These are phyloP conservation scores for Neonectria ditissima DNA, from an alignment of 2,329 filamentous ascomycete species.

Conservation along the genomic window DNA sequence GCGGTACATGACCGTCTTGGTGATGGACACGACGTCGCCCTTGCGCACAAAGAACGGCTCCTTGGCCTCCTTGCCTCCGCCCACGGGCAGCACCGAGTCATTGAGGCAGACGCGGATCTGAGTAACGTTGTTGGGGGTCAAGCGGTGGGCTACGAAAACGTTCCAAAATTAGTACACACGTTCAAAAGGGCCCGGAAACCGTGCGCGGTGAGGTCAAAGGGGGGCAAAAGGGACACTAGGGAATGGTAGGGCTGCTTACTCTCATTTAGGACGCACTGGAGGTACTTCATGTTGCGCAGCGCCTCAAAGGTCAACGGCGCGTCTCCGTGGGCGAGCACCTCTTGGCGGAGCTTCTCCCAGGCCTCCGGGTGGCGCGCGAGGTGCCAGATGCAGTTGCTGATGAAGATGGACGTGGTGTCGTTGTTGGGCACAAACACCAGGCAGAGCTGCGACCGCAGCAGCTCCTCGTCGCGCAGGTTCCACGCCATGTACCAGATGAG, in stretches of 20 bases:
- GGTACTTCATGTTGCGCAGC: conserved; percentile 30
- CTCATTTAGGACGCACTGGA: conserved; percentile 32
- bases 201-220: not conserved
- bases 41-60: conserved; percentile 62
- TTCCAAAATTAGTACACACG: not conserved
- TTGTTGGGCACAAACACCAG: conserved; percentile 35
- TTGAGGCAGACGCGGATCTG: conserved; percentile 29
- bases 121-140: conserved; percentile 34
- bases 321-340: conserved; percentile 25
- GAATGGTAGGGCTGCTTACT: conserved; percentile 21
- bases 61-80: conserved; percentile 60
- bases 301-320: conserved; percentile 33
- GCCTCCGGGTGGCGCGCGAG: conserved; percentile 28
- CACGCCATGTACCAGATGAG: conserved; percentile 34
- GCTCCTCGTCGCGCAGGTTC: conserved; percentile 23
- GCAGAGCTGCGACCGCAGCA: conserved; percentile 30
- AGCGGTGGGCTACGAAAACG: conserved; percentile 20
- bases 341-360: conserved; percentile 31
- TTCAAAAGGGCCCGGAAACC: not conserved
- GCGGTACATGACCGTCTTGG: conserved; percentile 55
- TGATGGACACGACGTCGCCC: conserved; percentile 58
- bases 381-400: conserved; percentile 29
- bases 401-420: conserved; percentile 34
- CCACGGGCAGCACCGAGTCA: conserved; percentile 62
- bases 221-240: not conserved